Evolutionary conservation across 768 basidiomycete species (phyloP).

Genomic region (Coprinopsis strossmayeri): DNA sequence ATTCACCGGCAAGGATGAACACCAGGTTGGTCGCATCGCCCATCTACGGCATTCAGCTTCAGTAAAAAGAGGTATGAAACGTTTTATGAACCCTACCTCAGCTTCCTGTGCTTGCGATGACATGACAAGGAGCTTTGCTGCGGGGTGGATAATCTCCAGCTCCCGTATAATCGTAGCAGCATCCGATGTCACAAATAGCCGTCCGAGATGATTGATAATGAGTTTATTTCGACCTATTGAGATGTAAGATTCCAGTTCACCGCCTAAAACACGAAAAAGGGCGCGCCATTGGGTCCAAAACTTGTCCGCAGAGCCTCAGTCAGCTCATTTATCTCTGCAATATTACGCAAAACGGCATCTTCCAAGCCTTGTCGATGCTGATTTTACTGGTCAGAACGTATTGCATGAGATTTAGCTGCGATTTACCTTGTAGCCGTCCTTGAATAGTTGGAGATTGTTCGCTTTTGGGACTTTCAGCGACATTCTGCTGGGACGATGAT

Average conservation of each 20-base stretch:
- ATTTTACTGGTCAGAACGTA: conserved; percentile 7
- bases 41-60: conserved; percentile 49
- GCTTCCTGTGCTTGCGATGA: conserved; percentile 93
- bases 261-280: conserved; percentile 7
- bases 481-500: conserved; percentile 40
- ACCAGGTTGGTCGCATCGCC: conserved; percentile 97
- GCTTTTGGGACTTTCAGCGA: conserved; percentile 91
- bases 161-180: conserved; percentile 98
- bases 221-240: conserved; percentile 88
- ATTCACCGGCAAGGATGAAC: conserved; percentile 90
- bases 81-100: conserved; percentile 52
- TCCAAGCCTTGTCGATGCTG: conserved; percentile 83
- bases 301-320: conserved; percentile 94
- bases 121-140: conserved; percentile 99
- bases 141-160: conserved; percentile 97
- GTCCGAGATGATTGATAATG: conserved; percentile 93
- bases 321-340: conserved; percentile 92
- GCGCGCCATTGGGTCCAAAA: conserved; percentile 92
- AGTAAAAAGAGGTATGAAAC: background rate
- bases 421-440: conserved; percentile 89
- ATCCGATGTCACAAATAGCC: conserved; percentile 96
- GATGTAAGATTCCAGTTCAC: background rate
- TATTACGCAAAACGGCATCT: conserved; percentile 95
- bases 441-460: conserved; percentile 88
- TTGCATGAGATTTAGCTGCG: background rate